A percentile compares a stretch with the other conserved stretches of the same genome.
phyloP scores from a whole-genome alignment of 305 asterid genomes.

The Solanum hybrid region DNA sequence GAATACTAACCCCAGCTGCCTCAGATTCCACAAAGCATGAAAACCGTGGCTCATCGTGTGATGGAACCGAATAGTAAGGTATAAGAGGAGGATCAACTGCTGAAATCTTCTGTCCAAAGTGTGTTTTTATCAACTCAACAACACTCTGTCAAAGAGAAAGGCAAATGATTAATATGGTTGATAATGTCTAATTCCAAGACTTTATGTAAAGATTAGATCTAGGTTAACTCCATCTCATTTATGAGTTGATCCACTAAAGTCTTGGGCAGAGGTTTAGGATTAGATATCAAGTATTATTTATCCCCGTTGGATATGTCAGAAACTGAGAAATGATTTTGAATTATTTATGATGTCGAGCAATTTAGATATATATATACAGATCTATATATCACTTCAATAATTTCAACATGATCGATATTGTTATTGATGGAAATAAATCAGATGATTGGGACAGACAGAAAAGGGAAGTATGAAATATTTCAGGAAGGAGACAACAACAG shows the following conservation, averaged over 20 bases:
- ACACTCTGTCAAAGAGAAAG: constrained; percentile 49
- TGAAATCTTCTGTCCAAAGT: constrained; percentile 60
- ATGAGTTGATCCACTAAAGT: not conserved
- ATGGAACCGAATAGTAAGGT: constrained; percentile 64
- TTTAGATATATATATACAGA: not conserved
- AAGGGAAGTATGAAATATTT: not conserved
- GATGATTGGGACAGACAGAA: not conserved
- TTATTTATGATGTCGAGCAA: not conserved
- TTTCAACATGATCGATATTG: not conserved
- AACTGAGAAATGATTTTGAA: not conserved
- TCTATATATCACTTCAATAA: not conserved
- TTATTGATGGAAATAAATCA: not conserved
- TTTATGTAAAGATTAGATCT: not conserved
- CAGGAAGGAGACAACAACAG: not conserved
- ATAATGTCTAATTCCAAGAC: not conserved
- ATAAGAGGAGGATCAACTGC: constrained; percentile 46
- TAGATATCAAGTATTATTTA: not conserved
- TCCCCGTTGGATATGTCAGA: not conserved
- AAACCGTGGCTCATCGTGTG: constrained; percentile 77
- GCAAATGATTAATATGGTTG: constrained; percentile 8
- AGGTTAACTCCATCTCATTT: not conserved
- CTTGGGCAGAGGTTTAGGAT: not conserved
- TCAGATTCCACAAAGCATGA: constrained; percentile 90
- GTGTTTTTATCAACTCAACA: constrained; percentile 74
- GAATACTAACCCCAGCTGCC: constrained; percentile 78